Percentiles rank a stretch among this genome's conserved stretches.
Conservation (phyloP, 164 flowering plant species). For the Magnolia officinalis region DNA sequence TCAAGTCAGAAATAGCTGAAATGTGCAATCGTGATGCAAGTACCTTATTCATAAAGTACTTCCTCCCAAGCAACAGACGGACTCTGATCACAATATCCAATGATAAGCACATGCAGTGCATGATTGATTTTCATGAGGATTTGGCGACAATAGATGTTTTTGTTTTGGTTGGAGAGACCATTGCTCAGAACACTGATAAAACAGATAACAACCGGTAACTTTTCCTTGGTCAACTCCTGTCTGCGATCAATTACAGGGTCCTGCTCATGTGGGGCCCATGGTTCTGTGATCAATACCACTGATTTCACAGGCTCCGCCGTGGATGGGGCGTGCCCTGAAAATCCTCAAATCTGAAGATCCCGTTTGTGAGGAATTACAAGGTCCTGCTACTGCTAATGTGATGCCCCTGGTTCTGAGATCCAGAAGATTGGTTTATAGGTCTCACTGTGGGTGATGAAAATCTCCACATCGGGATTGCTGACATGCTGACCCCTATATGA, state of each 20-base stretch:
- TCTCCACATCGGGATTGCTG: not conserved
- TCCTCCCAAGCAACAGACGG: conserved; percentile 64
- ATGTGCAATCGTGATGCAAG: conserved; percentile 43
- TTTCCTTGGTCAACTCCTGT: not conserved
- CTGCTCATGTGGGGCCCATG: not conserved
- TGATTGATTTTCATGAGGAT: conserved; percentile 59
- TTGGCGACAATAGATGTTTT: conserved; percentile 62
- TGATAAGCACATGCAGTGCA: conserved; percentile 48
- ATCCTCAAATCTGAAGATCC: not conserved
- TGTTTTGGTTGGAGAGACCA: conserved; percentile 43
- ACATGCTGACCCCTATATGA: not conserved
- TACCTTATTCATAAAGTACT: conserved; percentile 58
- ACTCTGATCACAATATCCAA: conserved; percentile 42
- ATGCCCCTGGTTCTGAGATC: not conserved
- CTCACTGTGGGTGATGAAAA: not conserved
- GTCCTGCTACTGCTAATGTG: not conserved
- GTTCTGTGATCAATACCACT: not conserved
- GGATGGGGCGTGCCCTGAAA: not conserved
- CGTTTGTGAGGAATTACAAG: not conserved
- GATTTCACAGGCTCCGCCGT: not conserved
- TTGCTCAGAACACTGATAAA: conserved; percentile 12
- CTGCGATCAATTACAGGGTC: not conserved
- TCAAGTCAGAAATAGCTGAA: conserved; percentile 62
- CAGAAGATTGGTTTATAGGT: not conserved
- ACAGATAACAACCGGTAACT: conserved; percentile 6